Base-by-base conservation (phyloP, 225 moss, liverwort and hornwort genomes). In the Marchantia polymorpha region DNA sequence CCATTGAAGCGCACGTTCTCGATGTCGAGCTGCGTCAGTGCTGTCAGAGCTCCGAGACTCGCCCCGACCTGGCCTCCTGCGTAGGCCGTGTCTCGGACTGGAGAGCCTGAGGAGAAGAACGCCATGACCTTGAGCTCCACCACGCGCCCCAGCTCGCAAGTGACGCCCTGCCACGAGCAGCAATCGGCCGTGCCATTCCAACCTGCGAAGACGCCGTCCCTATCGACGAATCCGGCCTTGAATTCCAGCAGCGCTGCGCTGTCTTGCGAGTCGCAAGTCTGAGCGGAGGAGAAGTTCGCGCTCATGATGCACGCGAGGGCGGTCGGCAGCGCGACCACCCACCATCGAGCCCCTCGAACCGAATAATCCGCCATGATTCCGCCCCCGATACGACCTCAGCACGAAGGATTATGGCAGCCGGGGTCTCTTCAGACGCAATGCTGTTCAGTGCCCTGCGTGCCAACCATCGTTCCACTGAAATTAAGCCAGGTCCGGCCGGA, bases 1-100 rank as follows among this genome's bases (percentile, higher is more conserved):
- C 83, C 83, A 19, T 83, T 72, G 31, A 89, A 72, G 6, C 30
- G 71, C 9, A 79, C 69, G 56, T 79, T 79, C 58, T 66, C 69
- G 13, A 79, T 29, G 11, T 56, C 46, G 15, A 79, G 79, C 14
- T 17, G 39, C 46, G 22, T 20, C 69, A 79, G 23, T 39, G 30
- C 69, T 25, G 16, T 79, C 6, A 79, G 71, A 53, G 70, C 52
- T 69, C 79, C 79, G 2, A 79, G 79, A 46, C 30, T 50, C 56
- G 69, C 71, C 29, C 79, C 79, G 22, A 79, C 69, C 3, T 69
- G 55, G n/a, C n/a, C n/a, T 48, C 55, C 70, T 70, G 7, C 26
- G 53, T 39, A 48, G n/a, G 9, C 56, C 2, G 52, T 29, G 71
- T 59, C 55, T 58, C 69, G 69, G 17, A 58, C 23, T 0, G 79